Conservation (phyloP, 257 asterid genomes). For the Orobanche coerulescens region DNA sequence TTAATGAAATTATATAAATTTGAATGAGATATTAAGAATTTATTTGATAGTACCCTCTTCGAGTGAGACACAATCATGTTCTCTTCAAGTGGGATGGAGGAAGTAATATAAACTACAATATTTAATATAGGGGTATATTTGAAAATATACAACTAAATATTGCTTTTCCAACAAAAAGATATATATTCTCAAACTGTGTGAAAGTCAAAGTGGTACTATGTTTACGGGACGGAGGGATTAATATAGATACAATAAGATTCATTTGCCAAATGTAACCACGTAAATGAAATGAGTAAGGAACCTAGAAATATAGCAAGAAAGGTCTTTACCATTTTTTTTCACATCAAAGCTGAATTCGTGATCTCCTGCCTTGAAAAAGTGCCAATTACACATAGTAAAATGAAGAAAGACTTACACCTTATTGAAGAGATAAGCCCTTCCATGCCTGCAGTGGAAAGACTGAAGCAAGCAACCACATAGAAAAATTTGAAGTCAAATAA, state of each 20-base stretch:
- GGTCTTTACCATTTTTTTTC: neutral
- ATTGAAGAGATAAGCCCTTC: slow-evolving; percentile 77
- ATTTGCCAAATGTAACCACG: neutral
- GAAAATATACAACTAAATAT: too few relatives aligned
- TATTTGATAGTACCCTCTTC: too few relatives aligned
- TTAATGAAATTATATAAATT: too few relatives aligned
- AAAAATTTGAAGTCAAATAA: slow-evolving; percentile 16
- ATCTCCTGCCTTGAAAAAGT: slow-evolving; percentile 4
- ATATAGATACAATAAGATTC: neutral
- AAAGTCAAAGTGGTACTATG: too few relatives aligned
- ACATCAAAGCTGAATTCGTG: neutral
- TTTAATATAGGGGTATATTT: too few relatives aligned
- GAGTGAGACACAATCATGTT: too few relatives aligned
- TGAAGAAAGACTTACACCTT: slow-evolving; percentile 62
- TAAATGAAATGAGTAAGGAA: neutral
- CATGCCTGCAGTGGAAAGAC: slow-evolving; percentile 59
- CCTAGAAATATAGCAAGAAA: neutral
- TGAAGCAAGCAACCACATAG: slow-evolving; percentile 30
- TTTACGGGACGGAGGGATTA: too few relatives aligned
- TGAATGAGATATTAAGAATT: too few relatives aligned
- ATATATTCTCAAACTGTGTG: too few relatives aligned
- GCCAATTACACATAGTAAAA: neutral
- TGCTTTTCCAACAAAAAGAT: too few relatives aligned
- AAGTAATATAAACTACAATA: too few relatives aligned
- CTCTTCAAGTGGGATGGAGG: too few relatives aligned